Base-by-base conservation (phyloP, 768 basidiomycete species). In the Russula abietina region DNA sequence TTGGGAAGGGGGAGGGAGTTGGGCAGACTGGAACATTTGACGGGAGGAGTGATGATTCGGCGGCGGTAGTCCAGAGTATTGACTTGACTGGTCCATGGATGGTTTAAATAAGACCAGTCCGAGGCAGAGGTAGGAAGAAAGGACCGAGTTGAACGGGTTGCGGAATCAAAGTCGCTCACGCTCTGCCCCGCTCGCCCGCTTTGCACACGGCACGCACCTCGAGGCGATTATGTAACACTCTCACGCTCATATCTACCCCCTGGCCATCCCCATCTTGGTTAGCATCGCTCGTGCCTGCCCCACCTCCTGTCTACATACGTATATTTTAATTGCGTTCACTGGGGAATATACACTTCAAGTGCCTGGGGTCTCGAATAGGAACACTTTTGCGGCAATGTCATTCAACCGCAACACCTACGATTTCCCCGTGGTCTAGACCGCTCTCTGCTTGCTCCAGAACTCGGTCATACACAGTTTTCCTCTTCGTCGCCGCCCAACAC, bases 1-100 rank as follows among this genome's bases (percentile, higher is more conserved):
- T 60, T 76, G 75, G 0, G 78, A 76, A 0, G 79, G 79, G 0
- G 77, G 78, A 0, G 78, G 78, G 30, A 79, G 77, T 66, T 78
- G 79, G 3, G 75, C 70, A 0, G 77, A 76, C 32, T 75, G 75
- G 67, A 78, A 80, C 57, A 78, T 73, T 53, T 75, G 75, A 59
- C 72, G 72, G 38, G 74, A 52, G 46, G 64, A 55, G 65, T 65
- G 75, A 61, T 52, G 67, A 28, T 65, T 62, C 63, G 50, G 65
- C 36, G 64, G 58, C 60, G 67, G 67, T 17, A 57, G 56, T 36
- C 62, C 56, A 51, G 60, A 63, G 60, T 69, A 70, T 50, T 71
- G 69, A 38, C 55, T 51, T 48, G 69, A 60, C 65, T 69, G 69
- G 65, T 71, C 71, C 71, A 71, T 71, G 5, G n/a, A 17, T 36